phyloP scores from a whole-genome alignment of 2,329 filamentous ascomycete species.

The Aspergillus sp. region DNA sequence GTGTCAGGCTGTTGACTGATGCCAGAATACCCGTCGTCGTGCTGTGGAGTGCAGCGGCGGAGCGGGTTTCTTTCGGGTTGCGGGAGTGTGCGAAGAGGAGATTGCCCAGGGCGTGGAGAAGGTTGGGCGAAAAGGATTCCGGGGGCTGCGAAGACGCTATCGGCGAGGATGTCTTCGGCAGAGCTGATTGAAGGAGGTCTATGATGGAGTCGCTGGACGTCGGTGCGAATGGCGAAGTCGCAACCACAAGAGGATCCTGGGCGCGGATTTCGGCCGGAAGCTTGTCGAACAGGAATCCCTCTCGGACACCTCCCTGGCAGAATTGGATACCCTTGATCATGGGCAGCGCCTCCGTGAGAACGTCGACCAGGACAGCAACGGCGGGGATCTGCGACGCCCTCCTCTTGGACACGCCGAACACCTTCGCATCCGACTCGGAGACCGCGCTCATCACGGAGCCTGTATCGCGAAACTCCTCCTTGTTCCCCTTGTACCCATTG shows the following conservation, averaged over 20 bases:
- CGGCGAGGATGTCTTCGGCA: constrained; percentile 30
- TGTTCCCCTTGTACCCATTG: constrained; percentile 63
- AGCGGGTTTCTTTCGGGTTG: constrained; percentile 46
- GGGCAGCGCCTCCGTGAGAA: constrained; percentile 60
- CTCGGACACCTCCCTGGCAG: constrained; percentile 77
- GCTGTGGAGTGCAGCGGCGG: constrained; percentile 61
- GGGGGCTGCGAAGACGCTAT: constrained; percentile 21
- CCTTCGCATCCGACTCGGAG: constrained; percentile 24
- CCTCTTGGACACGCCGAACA: constrained; percentile 69
- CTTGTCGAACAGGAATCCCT: constrained; percentile 69
- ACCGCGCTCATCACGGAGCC: constrained; percentile 36
- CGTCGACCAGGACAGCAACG: constrained; percentile 69
- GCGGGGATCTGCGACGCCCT: constrained; percentile 74
- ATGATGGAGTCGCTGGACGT: constrained; percentile 40
- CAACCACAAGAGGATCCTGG: constrained; percentile 57
- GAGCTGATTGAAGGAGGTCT: constrained; percentile 38
- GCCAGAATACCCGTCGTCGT: constrained; percentile 60
- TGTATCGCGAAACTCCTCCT: constrained; percentile 52
- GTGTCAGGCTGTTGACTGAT: constrained; percentile 62
- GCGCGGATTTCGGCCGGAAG: constrained; percentile 52
- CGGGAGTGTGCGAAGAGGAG: constrained; percentile 47
- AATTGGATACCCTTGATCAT: constrained; percentile 67
- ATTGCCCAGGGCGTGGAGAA: constrained; percentile 51
- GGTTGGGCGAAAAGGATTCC: constrained; percentile 34
- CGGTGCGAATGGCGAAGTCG: constrained; percentile 46